Evolutionary conservation across 176 grass and related monocot genomes (phyloP).

Genomic region (Tillandsia leiboldiana): DNA sequence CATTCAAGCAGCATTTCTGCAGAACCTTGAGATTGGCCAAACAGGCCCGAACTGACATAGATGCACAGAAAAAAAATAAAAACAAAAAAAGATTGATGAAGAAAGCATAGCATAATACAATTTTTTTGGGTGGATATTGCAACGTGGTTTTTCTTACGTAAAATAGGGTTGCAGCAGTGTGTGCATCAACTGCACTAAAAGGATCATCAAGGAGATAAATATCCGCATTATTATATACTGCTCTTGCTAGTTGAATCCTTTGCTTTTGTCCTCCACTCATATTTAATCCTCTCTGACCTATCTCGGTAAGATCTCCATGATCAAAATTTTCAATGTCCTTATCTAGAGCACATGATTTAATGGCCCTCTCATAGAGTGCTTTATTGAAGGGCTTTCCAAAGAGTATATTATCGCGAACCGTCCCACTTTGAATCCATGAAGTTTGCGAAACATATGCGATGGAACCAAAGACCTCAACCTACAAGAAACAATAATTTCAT

Average conservation of each 20-base stretch:
- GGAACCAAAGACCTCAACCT: constrained; percentile 69
- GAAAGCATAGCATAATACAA: not conserved
- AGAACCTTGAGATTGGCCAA: too few species aligned
- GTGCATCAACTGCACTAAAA: constrained; percentile 86
- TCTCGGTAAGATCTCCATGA: constrained; percentile 80
- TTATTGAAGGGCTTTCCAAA: constrained; percentile 61
- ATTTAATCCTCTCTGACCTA: constrained; percentile 89
- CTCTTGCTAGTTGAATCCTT: constrained; percentile 91
- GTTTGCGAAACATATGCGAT: constrained; percentile 81
- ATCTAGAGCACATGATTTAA: constrained; percentile 69
- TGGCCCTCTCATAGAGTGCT: constrained; percentile 51
- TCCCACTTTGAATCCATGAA: constrained; percentile 92
- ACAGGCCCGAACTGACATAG: too few species aligned
- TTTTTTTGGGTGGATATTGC: not conserved
- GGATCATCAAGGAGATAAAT: constrained; percentile 81
- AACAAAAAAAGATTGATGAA: too few species aligned
- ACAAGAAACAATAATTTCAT: constrained; percentile 5
- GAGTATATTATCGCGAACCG: constrained; percentile 80
- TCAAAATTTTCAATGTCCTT: constrained; percentile 77
- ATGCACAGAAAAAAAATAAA: too few species aligned
- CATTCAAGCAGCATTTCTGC: too few species aligned
- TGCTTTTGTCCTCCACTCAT: constrained; percentile 99
- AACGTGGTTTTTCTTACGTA: constrained; percentile 43
- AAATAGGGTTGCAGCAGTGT: constrained; percentile 74
- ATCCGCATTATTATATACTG: constrained; percentile 78